Evolutionary conservation across 2,329 filamentous ascomycete species (phyloP), one percentile per base, ranked within the genome.

Genomic region (Phaeosphaeriaceae sp.): DNA sequence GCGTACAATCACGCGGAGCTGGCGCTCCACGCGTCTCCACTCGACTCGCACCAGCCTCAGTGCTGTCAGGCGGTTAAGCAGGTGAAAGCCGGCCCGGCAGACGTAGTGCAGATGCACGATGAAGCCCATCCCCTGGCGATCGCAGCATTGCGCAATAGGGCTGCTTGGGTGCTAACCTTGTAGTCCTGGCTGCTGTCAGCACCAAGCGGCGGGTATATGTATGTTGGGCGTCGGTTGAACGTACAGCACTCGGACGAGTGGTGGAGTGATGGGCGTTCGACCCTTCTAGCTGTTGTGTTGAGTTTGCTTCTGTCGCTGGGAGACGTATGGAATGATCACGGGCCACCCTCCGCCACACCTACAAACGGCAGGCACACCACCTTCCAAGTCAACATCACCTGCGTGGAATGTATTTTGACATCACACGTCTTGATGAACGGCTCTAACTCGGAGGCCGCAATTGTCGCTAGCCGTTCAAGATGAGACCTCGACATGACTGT

Each of bases 1-100:
- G 48, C 23, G 54, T 51, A 56, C 58, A 22, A 58, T 56, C 55
- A 67, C 53, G 55, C 56, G 63, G 46, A 64, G 26, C 49, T 53
- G 44, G 48, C 56, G 55, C 54, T 61, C 48, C 30, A 59, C 55
- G 32, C 52, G 13, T 49, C 46, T n/a, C 40, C 42, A 52, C 47
- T 66, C 60, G 30, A 55, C 52, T 42, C 42, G 59, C 28, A 63
- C 54, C 40, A 56, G 35, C 54, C 30, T 50, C 55, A 60, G 19
- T 28, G 21, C 21, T 44, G 51, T 32, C 47, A 67, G 56, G 52
- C 30, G 53, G 54, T 53, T 24, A 28, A 61, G 49, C 42, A 54
- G 23, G 21, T 49, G 35, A 21, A 56, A 28, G 4, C 47, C 11
- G 21, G 22, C 43, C 23, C 53, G 54, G 35, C 43, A 56, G 28